A percentile compares a stretch with the other conserved stretches of the same genome.
phyloP scores from a whole-genome alignment of 2,329 filamentous ascomycete genomes.

The Cercospora janseana region DNA sequence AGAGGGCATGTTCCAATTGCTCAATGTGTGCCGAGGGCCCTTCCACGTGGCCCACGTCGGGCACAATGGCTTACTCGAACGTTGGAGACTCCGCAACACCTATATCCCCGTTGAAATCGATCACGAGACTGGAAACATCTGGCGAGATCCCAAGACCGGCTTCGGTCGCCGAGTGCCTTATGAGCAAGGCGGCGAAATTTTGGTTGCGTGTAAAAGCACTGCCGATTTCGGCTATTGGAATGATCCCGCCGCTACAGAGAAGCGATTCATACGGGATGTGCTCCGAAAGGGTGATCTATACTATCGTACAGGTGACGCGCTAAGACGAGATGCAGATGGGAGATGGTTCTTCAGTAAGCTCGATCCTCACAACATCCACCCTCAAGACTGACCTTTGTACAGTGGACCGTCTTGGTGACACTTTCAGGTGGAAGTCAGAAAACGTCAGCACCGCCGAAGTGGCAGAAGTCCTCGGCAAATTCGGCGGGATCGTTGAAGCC shows the following conservation, averaged over 20 bases:
- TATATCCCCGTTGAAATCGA: slow-evolving; percentile 69
- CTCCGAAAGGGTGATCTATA: slow-evolving; percentile 74
- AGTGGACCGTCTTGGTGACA: slow-evolving; percentile 75
- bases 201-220: slow-evolving; percentile 61
- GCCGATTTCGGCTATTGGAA: slow-evolving; percentile 66
- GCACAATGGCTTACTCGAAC: slow-evolving; percentile 65
- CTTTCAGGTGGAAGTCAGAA: slow-evolving; percentile 71
- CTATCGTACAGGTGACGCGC: slow-evolving; percentile 83
- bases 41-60: slow-evolving; percentile 65
- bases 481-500: slow-evolving; percentile 69
- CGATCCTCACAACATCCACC: too few species aligned
- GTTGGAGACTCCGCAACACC: slow-evolving; percentile 53
- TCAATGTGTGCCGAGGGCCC: slow-evolving; percentile 48
- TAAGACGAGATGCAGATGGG: slow-evolving; percentile 68
- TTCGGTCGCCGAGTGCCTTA: slow-evolving; percentile 64
- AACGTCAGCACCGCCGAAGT: slow-evolving; percentile 60
- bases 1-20: slow-evolving; percentile 65
- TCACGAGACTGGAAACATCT: slow-evolving; percentile 64
- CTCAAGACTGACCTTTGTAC: neutral
- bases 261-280: slow-evolving; percentile 58
- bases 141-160: slow-evolving; percentile 64
- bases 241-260: slow-evolving; percentile 63
- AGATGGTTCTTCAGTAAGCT: slow-evolving; percentile 62
- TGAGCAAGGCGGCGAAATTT: slow-evolving; percentile 70
- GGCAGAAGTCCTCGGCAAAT: slow-evolving; percentile 66